Evolutionary conservation across 208 protist species (phyloP).

Genomic region (Leishmania guyanensis): DNA sequence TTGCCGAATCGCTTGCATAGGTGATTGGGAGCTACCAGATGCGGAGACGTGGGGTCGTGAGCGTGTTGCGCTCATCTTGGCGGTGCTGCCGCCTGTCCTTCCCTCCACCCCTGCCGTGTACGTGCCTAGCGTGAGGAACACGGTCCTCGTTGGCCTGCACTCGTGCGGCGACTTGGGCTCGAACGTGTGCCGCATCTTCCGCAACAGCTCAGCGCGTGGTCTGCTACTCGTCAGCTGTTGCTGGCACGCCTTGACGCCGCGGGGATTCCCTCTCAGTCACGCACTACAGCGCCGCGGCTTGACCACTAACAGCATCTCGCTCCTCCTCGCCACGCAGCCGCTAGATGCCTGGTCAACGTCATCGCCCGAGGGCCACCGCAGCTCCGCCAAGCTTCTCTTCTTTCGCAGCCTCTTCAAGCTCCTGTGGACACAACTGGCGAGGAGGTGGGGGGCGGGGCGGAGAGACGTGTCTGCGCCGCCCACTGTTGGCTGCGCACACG

Average conservation of each 20-base stretch:
- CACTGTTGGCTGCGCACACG: conserved; percentile 3
- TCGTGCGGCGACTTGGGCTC: conserved; percentile 87
- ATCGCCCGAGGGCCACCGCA: conserved; percentile 63
- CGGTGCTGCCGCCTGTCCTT: conserved; percentile 39
- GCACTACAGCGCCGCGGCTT: conserved; percentile 54
- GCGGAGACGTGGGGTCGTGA: conserved; percentile 21
- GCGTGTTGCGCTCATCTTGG: conserved; percentile 38
- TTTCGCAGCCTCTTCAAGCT: conserved; percentile 77
- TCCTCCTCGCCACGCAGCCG: conserved; percentile 88
- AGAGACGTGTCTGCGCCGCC: neutral
- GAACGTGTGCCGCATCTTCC: conserved; percentile 79
- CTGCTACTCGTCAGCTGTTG: conserved; percentile 92
- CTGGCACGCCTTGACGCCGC: conserved; percentile 80
- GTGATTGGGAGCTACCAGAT: conserved; percentile 27
- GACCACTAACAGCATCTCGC: conserved; percentile 50
- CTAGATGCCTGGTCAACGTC: conserved; percentile 79
- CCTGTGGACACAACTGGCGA: conserved; percentile 49
- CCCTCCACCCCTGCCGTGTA: conserved; percentile 38
- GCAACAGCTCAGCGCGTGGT: conserved; percentile 42
- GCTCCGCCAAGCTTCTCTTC: conserved; percentile 76
- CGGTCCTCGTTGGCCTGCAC: conserved; percentile 81
- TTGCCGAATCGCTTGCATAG: neutral
- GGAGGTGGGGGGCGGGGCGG: conserved; percentile 23
- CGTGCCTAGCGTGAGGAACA: conserved; percentile 74
- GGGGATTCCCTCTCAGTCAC: conserved; percentile 76